These are phyloP conservation scores for Petrea volubilis DNA, from an alignment of 257 asterid species.

Conservation along the genomic window DNA sequence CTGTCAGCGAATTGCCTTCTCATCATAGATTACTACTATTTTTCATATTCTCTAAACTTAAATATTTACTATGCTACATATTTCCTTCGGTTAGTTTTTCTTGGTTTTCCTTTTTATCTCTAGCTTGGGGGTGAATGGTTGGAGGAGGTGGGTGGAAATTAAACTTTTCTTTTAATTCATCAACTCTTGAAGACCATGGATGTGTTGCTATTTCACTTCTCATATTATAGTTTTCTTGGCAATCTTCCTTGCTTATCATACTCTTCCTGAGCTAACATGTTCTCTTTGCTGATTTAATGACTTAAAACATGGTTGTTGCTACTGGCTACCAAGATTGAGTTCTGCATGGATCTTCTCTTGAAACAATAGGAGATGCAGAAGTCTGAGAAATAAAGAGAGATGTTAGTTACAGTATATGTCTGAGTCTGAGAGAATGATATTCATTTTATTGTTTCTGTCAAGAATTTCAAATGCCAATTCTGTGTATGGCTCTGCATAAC, in stretches of 20 bases:
- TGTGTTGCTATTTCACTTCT: background rate
- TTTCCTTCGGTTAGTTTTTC: background rate
- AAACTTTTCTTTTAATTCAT: background rate
- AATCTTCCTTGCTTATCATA: background rate
- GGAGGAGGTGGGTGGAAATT: background rate
- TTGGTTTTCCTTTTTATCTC: background rate
- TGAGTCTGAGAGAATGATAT: background rate
- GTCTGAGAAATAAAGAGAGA: background rate
- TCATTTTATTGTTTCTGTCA: background rate
- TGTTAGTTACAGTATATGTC: background rate
- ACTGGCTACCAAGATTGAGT: too few species aligned
- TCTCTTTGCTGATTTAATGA: background rate
- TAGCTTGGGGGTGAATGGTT: background rate
- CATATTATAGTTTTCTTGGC: background rate
- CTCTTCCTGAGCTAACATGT: background rate
- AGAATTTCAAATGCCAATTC: background rate
- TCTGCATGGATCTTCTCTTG: too few species aligned
- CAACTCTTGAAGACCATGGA: background rate
- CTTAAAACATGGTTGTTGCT: background rate
- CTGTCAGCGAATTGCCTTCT: slow-evolving; percentile 1
- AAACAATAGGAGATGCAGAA: too few species aligned
- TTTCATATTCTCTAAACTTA: background rate
- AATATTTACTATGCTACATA: background rate
- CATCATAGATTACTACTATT: background rate
- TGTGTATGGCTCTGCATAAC: background rate